Base-by-base conservation (phyloP, 306 rosid species). In the Canavalia ensiformis region DNA sequence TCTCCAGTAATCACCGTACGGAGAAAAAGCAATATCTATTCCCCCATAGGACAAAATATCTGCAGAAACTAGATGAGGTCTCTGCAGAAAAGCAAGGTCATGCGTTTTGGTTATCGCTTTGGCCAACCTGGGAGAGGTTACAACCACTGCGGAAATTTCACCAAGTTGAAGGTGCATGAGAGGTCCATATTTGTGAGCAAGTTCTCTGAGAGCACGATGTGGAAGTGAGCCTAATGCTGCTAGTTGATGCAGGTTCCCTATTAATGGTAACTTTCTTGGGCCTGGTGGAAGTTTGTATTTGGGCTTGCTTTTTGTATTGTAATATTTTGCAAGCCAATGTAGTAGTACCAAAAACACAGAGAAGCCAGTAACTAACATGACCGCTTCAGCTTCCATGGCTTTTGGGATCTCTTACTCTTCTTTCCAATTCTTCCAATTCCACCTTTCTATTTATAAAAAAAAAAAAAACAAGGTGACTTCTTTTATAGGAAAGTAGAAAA, bases 231-330 rank as follows among this genome's bases (percentile, higher is more conserved):
- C 44, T 33, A 54, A 39, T 5, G 3, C 0, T 73, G 66, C 83
- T 57, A 80, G 47, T 80, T 80, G 83, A 28, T 80, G 83, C 13
- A 80, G 25, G 78, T 80, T 79, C 5, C 83, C 83, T n/a, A 80
- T 80, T 72, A 80, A 0, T 4, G 83, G 78, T 58, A 80, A n/a
- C 78, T 72, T 80, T 4, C 7, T 59, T 47, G 78, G 83, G n/a
- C 83, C 78, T 0, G 83, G 83, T 37, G 68, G 83, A 1, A 49
- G 49, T 35, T 49, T 56, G 49, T 30, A 57, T 10, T 46, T 69
- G 33, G 60, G 12, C 41, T 68, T 78, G 25, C 25, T 18, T 18
- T 18, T 18, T 18, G 25, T 18, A 18, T 18, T 18, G 77, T 73
- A 54, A 39, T 42, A 5, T 10, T 46, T 78, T 78, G 47, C 29